Evolutionary conservation across 164 flowering plant species (phyloP), one percentile per base, ranked within the genome.

Genomic region (Vitis rupestris): DNA sequence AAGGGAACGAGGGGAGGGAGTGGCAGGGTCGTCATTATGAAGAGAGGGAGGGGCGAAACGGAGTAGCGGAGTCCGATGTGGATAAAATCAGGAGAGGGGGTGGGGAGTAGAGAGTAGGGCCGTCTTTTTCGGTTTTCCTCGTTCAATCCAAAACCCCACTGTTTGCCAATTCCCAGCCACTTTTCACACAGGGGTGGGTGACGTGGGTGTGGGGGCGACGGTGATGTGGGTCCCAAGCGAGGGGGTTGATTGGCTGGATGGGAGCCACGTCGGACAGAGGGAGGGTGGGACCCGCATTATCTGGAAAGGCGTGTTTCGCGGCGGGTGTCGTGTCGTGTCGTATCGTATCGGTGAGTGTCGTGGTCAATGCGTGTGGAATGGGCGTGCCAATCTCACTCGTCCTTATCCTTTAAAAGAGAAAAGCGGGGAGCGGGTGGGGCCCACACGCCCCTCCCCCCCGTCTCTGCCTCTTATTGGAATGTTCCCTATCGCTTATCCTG

Each of bases 401-500:
- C 70, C 63, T 67, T 67, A 67, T 67, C 70, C 63, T 10, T 67
- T 67, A 67, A 23, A 57, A 67, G 63, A 60, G n/a, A 23, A 23
- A 23, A 23, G 27, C 2, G 27, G 27, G 27, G 27, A 14, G 15
- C 13, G 8, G 1, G 50, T 31, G 64, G 64, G 64, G 2, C 44
- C 64, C 64, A 4, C 50, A 4, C 61, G 44, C 44, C 44, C 44
- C 5, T 8, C 44, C 44, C 44, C 5, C 44, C 44, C 44, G 44
- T 37, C 7, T 37, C 55, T 11, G 1, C 55, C 55, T 52, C 12
- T 52, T 11, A 52, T 52, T 52, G 55, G 55, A 52, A 52, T 52
- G 55, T 52, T 52, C 55, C 55, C 12, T 2, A 3, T 6, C 2
- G 44, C 44, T 37, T 37, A 37, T 37, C 44, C 44, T 6, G 5